Conservation (phyloP, 179 eudicot genomes). For the Carnegiea gigantea region DNA sequence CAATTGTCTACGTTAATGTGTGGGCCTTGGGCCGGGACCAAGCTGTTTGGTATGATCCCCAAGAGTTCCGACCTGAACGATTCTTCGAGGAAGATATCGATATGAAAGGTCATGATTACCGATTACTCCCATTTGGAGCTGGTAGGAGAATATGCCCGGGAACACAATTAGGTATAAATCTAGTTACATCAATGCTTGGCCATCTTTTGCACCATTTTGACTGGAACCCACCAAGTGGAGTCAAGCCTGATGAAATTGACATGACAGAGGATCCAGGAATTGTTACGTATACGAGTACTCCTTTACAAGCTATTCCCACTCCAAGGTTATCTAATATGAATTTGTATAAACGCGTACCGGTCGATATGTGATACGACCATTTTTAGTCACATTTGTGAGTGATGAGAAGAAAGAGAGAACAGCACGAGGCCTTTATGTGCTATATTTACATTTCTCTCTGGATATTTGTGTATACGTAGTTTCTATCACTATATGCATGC, state of each 20-base stretch:
- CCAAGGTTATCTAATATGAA: conserved; percentile 58
- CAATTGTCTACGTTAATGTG: conserved; percentile 60
- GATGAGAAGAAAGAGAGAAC: neutral
- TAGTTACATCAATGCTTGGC: conserved; percentile 73
- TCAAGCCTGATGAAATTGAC: conserved; percentile 62
- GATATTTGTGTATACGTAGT: neutral
- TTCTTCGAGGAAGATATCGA: conserved; percentile 67
- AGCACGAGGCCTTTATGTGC: neutral
- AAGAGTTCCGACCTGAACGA: conserved; percentile 67
- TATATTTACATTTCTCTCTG: neutral
- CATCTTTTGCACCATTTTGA: conserved; percentile 65
- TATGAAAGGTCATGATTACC: conserved; percentile 69
- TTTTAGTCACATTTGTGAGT: neutral
- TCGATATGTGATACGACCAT: conserved; percentile 31
- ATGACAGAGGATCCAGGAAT: conserved; percentile 67
- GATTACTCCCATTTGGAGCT: conserved; percentile 73
- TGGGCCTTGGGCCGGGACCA: conserved; percentile 82
- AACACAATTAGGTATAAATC: conserved; percentile 61
- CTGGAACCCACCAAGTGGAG: conserved; percentile 55
- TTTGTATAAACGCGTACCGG: conserved; percentile 58
- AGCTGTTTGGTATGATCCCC: conserved; percentile 49
- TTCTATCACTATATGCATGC: neutral
- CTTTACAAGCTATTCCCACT: conserved; percentile 50
- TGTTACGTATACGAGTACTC: conserved; percentile 60
- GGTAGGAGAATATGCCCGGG: conserved; percentile 83